phyloP scores from a whole-genome alignment of 2,329 filamentous ascomycete species.

The Aspergillus thermomutatus region DNA sequence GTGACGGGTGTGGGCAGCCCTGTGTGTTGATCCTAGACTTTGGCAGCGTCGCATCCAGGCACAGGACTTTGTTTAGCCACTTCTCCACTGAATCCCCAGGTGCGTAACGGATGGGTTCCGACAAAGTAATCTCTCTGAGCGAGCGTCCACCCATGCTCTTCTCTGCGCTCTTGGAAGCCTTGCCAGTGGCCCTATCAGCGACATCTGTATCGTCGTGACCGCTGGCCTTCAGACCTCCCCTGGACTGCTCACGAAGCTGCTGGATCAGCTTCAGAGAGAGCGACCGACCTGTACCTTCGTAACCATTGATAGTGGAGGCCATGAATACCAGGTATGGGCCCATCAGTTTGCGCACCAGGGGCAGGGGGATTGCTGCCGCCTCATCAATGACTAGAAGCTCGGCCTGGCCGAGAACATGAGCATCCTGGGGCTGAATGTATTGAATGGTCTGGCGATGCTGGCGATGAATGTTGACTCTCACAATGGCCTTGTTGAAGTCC shows the following conservation, averaged over 20 bases:
- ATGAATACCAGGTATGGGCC: constrained; percentile 97
- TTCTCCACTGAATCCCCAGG: constrained; percentile 88
- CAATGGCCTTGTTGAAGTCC: constrained; percentile 98
- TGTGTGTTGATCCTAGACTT: constrained; percentile 67
- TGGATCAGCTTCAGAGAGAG: constrained; percentile 95
- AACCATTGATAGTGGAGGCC: constrained; percentile 98
- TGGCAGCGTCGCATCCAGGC: constrained; percentile 86
- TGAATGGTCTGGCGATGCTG: constrained; percentile 97
- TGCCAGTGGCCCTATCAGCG: constrained; percentile 75
- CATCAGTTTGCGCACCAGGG: constrained; percentile 88
- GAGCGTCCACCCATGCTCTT: constrained; percentile 66
- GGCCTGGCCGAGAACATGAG: constrained; percentile 90
- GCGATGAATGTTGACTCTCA: constrained; percentile 90
- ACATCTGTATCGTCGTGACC: constrained; percentile 61
- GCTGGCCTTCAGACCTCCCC: constrained; percentile 56
- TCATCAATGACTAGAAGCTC: constrained; percentile 96
- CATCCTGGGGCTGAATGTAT: constrained; percentile 95
- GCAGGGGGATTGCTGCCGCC: constrained; percentile 91
- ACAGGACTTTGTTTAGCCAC: constrained; percentile 93
- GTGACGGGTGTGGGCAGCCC: constrained; percentile 83
- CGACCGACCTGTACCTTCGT: constrained; percentile 93
- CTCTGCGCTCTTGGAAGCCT: constrained; percentile 62
- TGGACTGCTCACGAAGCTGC: constrained; percentile 89
- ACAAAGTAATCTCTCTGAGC: constrained; percentile 84
- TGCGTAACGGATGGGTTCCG: constrained; percentile 91